A percentile compares a stretch with the other conserved stretches of the same genome.
phyloP scores from a whole-genome alignment of 139 green algal genomes.

The Spirogloea muscicola region DNA sequence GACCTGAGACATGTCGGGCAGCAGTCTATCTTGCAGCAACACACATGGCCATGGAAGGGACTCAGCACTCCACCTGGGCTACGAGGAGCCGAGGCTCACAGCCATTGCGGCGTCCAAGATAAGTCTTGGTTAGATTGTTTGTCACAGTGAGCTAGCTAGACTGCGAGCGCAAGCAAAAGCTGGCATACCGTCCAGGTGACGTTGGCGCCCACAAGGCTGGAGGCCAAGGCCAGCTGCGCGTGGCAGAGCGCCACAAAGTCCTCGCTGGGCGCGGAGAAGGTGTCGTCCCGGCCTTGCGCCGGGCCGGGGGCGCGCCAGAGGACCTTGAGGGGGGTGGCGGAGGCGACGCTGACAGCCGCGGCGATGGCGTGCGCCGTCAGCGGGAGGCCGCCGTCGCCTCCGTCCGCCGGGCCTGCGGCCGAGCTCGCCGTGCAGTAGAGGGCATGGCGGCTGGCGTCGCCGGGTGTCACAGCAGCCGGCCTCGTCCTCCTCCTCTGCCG shows the following conservation, averaged over 20 bases:
- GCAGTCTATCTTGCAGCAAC: neutral
- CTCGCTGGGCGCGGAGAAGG: neutral
- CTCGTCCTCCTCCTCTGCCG: no score
- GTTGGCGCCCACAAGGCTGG: neutral
- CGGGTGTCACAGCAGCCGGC: no score
- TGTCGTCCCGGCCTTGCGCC: neutral
- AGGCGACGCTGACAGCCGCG: constrained; percentile 1
- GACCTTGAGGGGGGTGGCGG: constrained; percentile 4
- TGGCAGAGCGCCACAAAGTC: constrained; percentile 17
- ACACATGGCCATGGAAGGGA: neutral
- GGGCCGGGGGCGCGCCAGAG: neutral
- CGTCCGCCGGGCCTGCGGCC: no score
- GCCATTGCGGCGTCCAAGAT: neutral
- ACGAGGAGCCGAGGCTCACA: neutral
- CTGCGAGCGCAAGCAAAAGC: neutral
- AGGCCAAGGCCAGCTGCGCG: constrained; percentile 1
- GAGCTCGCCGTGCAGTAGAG: no score
- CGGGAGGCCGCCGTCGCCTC: no score
- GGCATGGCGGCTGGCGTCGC: no score
- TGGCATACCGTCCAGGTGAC: neutral
- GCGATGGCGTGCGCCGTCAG: no score
- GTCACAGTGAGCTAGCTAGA: neutral
- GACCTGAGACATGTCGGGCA: neutral
- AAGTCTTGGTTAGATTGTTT: neutral
- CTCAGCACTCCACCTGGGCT: neutral